Evolutionary conservation across 371 early-diverging fungal species (phyloP).

Genomic region (Actinomortierella wolfii): DNA sequence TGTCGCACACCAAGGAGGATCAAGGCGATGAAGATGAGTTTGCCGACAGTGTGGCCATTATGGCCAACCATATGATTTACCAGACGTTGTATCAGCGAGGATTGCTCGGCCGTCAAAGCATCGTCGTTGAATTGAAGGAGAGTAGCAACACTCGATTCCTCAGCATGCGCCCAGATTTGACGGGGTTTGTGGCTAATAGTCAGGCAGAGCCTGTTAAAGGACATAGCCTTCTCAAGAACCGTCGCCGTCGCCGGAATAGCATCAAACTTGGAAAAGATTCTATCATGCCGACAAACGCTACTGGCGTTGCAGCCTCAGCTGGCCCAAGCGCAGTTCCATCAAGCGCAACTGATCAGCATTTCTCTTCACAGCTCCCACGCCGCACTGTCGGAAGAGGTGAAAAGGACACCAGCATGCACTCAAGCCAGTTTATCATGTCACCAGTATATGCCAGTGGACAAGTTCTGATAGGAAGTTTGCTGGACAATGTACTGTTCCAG

Average conservation of each 20-base stretch:
- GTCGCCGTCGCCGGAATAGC: too few species aligned
- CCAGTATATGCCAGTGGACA: slow-evolving; percentile 57
- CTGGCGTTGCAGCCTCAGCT: too few species aligned
- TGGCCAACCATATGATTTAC: slow-evolving; percentile 39
- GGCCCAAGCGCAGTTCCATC: too few species aligned
- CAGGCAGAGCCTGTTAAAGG: too few species aligned
- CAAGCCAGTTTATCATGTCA: slow-evolving; percentile 34
- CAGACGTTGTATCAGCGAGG: slow-evolving; percentile 28
- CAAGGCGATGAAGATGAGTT: slow-evolving; percentile 32
- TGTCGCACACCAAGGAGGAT: slow-evolving; percentile 47
- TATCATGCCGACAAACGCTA: neutral
- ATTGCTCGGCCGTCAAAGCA: slow-evolving; percentile 25
- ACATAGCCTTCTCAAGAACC: too few species aligned
- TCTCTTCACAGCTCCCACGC: too few species aligned
- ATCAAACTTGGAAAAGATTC: too few species aligned
- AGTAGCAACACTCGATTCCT: slow-evolving; percentile 55
- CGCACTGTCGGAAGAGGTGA: too few species aligned
- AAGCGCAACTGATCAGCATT: too few species aligned
- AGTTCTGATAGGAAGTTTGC: slow-evolving; percentile 49
- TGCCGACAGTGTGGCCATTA: slow-evolving; percentile 41
- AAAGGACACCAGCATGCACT: too few species aligned
- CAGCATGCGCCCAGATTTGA: slow-evolving; percentile 27
- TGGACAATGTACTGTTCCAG: slow-evolving; percentile 55
- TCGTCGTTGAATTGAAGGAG: slow-evolving; percentile 43
- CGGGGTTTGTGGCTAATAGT: too few species aligned